Conservation (phyloP, 352 stramenopile species). For the Lagenidium sp. region DNA sequence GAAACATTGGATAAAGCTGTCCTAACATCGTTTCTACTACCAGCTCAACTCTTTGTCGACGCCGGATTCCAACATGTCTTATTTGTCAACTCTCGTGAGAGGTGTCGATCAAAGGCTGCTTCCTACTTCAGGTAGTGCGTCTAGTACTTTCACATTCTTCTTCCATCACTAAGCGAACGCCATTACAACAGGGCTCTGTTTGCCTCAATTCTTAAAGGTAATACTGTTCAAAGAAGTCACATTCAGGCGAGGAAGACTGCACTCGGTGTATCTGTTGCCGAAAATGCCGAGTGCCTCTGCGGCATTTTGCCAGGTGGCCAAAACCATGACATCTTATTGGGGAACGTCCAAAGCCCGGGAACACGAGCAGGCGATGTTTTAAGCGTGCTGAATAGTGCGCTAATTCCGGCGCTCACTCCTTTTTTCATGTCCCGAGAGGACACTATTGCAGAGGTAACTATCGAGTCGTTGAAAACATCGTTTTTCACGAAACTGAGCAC, state of each 20-base stretch:
- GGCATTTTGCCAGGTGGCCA: constrained; percentile 11
- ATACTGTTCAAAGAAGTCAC: constrained; percentile 22
- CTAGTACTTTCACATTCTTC: background rate
- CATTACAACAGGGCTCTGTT: constrained; percentile 23
- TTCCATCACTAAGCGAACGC: background rate
- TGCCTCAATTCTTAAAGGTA: constrained; percentile 29
- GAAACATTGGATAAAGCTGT: background rate
- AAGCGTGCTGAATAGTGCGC: constrained; percentile 24
- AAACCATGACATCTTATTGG: constrained; percentile 17
- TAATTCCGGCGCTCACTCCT: constrained; percentile 46
- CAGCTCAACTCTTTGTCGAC: constrained; percentile 40
- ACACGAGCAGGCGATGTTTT: no score
- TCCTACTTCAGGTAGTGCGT: constrained; percentile 37
- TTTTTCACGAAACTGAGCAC: background rate
- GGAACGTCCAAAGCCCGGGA: constrained; percentile 4
- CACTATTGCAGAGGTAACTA: constrained; percentile 31
- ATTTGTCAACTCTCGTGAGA: constrained; percentile 37
- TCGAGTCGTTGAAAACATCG: background rate
- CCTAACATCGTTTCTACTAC: constrained; percentile 2
- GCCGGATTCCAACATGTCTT: constrained; percentile 40
- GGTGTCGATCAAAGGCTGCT: constrained; percentile 22
- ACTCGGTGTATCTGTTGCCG: constrained; percentile 1
- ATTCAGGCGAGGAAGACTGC: constrained; percentile 3
- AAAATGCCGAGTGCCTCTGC: constrained; percentile 7
- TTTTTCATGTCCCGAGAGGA: constrained; percentile 43